Evolutionary conservation across 345 rosid species (phyloP).

Genomic region (Cardamine chenopodiifolia): DNA sequence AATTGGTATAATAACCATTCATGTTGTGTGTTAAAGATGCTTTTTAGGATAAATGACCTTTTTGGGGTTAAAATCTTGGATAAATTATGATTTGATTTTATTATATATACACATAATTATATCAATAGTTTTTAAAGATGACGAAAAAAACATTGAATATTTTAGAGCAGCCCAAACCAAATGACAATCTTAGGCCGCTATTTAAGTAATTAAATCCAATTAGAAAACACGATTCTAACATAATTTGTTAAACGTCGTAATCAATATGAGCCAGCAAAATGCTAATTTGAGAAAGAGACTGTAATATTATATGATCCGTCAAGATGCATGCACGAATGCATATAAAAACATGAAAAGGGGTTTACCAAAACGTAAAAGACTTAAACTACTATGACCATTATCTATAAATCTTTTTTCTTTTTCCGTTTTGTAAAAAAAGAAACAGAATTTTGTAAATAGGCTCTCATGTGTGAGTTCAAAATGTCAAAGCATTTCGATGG

Average conservation of each 20-base stretch:
- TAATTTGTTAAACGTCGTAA: conserved; percentile 25
- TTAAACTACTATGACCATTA: not conserved
- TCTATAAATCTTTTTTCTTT: no score
- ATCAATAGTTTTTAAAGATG: not conserved
- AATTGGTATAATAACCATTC: not conserved
- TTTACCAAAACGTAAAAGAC: conserved; percentile 17
- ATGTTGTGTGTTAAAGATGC: not conserved
- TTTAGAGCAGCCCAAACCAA: conserved; percentile 8
- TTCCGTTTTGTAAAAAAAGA: not conserved
- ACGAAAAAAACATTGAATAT: not conserved
- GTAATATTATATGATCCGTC: conserved; percentile 6
- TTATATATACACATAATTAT: not conserved
- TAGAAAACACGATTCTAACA: not conserved
- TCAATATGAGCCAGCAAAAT: conserved; percentile 27
- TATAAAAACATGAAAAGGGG: not conserved
- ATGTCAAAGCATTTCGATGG: not conserved
- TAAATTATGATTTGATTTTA: not conserved
- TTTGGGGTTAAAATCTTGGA: not conserved
- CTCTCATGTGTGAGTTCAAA: not conserved
- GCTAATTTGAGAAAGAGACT: conserved; percentile 13
- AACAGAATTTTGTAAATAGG: not conserved
- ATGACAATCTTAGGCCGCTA: conserved; percentile 17
- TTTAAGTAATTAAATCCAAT: conserved; percentile 13
- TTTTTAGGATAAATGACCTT: not conserved
- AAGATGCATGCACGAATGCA: conserved; percentile 15